Evolutionary conservation across 2,329 filamentous ascomycete genomes (phyloP).

Genomic region (Escovopsis weberi): DNA sequence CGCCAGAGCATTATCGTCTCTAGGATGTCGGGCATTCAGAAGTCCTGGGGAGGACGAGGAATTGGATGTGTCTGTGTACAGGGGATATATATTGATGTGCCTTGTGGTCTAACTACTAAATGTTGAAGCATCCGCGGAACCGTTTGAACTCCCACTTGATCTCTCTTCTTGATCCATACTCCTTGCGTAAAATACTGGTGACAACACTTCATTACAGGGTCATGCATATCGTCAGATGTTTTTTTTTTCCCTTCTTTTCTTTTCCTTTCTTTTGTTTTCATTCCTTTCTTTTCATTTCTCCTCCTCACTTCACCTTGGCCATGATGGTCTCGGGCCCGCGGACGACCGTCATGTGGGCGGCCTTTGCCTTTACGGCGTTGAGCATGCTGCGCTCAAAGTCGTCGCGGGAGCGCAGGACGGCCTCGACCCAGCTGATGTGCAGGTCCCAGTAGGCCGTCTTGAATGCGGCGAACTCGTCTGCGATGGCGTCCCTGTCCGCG

Average conservation of each 20-base stretch:
- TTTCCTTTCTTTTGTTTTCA: too few relatives aligned
- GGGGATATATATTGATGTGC: background rate
- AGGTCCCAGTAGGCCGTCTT: conserved; percentile 87
- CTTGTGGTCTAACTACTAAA: too few relatives aligned
- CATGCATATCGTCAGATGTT: too few relatives aligned
- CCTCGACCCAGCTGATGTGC: conserved; percentile 90
- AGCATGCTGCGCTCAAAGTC: conserved; percentile 90
- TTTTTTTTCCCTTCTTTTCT: too few relatives aligned
- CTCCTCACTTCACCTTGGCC: conserved; percentile 63
- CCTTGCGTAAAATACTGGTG: too few relatives aligned
- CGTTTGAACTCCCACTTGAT: too few relatives aligned
- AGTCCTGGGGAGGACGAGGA: too few relatives aligned
- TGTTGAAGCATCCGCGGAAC: background rate
- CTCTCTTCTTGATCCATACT: too few relatives aligned
- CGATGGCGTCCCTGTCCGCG: conserved; percentile 56
- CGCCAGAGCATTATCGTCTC: too few relatives aligned
- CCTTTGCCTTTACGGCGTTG: conserved; percentile 72
- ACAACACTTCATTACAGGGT: too few relatives aligned
- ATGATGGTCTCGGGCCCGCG: conserved; percentile 85
- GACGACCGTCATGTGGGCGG: conserved; percentile 71
- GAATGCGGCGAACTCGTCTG: conserved; percentile 68
- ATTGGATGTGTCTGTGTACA: background rate
- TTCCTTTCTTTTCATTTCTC: too few relatives aligned
- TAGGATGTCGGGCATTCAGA: too few relatives aligned
- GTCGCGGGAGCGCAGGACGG: conserved; percentile 70